A percentile compares a stretch with the other conserved stretches of the same genome.
Conservation (phyloP, 306 rosid genomes). For the Cyamopsis tetragonoloba region DNA sequence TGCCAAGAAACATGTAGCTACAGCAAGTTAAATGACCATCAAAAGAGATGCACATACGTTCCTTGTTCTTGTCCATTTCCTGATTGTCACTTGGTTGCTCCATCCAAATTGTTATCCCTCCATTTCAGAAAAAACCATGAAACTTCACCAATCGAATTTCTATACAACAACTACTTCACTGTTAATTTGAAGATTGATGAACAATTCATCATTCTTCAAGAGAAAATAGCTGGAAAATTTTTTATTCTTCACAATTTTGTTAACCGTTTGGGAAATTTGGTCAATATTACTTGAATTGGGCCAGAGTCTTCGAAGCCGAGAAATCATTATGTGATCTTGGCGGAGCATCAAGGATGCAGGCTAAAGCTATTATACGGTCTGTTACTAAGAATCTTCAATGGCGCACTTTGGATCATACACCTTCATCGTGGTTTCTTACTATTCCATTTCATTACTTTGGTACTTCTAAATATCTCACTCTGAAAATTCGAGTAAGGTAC, state of each 20-base stretch:
- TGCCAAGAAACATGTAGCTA: slow-evolving; percentile 36
- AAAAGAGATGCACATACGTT: slow-evolving; percentile 32
- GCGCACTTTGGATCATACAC: not conserved
- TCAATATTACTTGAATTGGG: slow-evolving; percentile 40
- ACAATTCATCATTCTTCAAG: slow-evolving; percentile 36
- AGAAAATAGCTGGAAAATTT: slow-evolving; percentile 24
- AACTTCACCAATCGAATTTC: slow-evolving; percentile 18
- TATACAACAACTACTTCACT: slow-evolving; percentile 20
- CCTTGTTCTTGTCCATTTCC: slow-evolving; percentile 54
- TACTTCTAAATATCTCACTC: slow-evolving; percentile 7
- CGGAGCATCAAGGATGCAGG: slow-evolving; percentile 19
- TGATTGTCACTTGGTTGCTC: slow-evolving; percentile 34
- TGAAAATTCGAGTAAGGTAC: slow-evolving; percentile 38
- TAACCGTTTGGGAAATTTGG: slow-evolving; percentile 30
- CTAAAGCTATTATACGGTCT: slow-evolving; percentile 26
- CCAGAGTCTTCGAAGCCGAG: slow-evolving; percentile 12
- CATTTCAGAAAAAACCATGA: slow-evolving; percentile 41
- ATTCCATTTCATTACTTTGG: slow-evolving; percentile 38
- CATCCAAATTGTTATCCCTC: slow-evolving; percentile 25
- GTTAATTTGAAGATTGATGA: slow-evolving; percentile 12
- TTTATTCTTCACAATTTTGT: slow-evolving; percentile 34
- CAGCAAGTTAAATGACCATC: slow-evolving; percentile 37
- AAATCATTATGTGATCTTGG: slow-evolving; percentile 32
- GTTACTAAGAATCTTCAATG: slow-evolving; percentile 20
- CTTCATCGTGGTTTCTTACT: slow-evolving; percentile 33